phyloP scores from a whole-genome alignment of 352 stramenopile species.

The Aphanomyces stellatus region DNA sequence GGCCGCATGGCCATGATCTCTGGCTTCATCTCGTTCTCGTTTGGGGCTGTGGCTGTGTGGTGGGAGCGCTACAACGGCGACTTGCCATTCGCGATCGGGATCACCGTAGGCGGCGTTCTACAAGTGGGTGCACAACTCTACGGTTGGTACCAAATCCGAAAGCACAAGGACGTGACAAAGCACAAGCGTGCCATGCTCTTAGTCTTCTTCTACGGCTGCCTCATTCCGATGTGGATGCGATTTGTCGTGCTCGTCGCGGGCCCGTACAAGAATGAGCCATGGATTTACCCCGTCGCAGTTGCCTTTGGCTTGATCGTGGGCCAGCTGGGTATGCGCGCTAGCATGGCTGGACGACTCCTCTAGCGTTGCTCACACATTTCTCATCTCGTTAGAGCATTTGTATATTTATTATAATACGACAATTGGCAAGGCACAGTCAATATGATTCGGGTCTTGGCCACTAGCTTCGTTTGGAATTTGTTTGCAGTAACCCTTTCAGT shows the following conservation, averaged over 20 bases:
- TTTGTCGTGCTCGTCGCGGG: background rate
- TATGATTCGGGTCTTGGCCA: too few relatives aligned
- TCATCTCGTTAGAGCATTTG: too few relatives aligned
- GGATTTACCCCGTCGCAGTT: background rate
- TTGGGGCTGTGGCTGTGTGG: background rate
- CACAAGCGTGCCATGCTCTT: background rate
- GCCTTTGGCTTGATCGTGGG: background rate
- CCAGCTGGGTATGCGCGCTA: background rate
- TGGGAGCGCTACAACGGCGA: background rate
- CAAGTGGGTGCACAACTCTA: background rate
- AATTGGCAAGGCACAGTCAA: too few relatives aligned
- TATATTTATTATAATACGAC: too few relatives aligned
- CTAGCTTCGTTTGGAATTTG: too few relatives aligned
- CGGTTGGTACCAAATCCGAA: constrained; percentile 1
- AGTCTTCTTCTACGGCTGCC: constrained; percentile 6
- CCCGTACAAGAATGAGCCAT: background rate
- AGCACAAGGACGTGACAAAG: background rate
- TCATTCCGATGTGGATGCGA: constrained; percentile 7
- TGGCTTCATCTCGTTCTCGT: background rate
- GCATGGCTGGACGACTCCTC: too few relatives aligned
- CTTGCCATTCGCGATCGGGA: background rate
- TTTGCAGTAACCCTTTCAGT: too few relatives aligned
- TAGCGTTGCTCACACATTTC: too few relatives aligned
- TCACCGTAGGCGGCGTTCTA: background rate
- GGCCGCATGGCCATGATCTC: background rate